Base-by-base conservation (phyloP, 1,139 yeast genomes). In the Debaryomycetaceae sp. region DNA sequence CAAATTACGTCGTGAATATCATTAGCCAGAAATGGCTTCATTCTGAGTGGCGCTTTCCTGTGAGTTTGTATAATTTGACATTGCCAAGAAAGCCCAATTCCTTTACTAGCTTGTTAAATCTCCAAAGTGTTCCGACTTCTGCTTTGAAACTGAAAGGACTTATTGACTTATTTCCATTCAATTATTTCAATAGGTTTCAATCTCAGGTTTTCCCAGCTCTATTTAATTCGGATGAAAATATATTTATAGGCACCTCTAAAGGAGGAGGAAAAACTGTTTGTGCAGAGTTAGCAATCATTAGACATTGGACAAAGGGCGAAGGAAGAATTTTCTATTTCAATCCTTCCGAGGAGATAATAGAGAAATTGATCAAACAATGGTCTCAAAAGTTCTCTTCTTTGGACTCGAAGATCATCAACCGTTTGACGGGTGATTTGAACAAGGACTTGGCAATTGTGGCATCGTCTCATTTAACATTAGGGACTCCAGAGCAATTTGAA, bases 11-110 rank as follows among this genome's bases (percentile, higher is more conserved):
- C 59, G 74, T 89, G 5, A 72, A 85, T 0, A 58, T 89, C 15
- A 65, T 85, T 3, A 87, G 95, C 44, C 95, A 89, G 44, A 78
- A 73, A 44, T 92, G 98, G 98, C 62, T 89, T 6, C 91, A 87
- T 45, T 79, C 89, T 41, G 87, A 79, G 39, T 70, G 76, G 49
- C 76, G 77, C 43, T 58, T 76, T 2, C 88, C 96, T 0, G 65
- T 88, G 1, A 61, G 79, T 37, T 65, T 92, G 42, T 67, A 73
- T 18, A 62, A 71, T 30, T 51, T 88, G 38, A 68, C 67, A 32
- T 47, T 85, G 5, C 97, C 97, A 7, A 80, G 79, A 52, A 80
- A 78, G 48, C 80, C 83, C 43, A 82, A 89, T 0, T 73, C 84
- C 0, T 82, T 81, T 24, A 76, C 87, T 2, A 74, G 74, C 41